Evolutionary conservation across 768 basidiomycete species (phyloP), one percentile per base, ranked within the genome.

Genomic region (Neoboletus subvelutipes): DNA sequence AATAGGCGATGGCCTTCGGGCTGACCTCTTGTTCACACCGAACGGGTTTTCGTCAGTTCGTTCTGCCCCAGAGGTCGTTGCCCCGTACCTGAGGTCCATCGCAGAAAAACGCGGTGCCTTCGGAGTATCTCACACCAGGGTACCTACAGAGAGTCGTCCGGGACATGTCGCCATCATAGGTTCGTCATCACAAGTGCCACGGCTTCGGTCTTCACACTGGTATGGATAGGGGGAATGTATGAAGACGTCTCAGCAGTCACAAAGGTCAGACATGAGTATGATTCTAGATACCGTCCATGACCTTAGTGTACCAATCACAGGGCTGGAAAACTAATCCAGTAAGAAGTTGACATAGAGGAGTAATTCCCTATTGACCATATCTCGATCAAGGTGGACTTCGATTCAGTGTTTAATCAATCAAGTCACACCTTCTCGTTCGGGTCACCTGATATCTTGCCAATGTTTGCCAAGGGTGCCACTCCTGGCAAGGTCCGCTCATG

Each of bases 91-190:
- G 24, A 81, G 88, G 48, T 82, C 83, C 13, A 85, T 93, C 51
- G 78, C 78, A 10, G 80, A 87, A 59, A 73, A 72, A 7, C 76
- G 86, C 52, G 92, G 92, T 17, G 87, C 87, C 6, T 93, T 87
- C 71, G 92, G 92, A 7, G 79, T 94, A 22, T 91, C 88, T 6
- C 92, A 94, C 70, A 94, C 92, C 1, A 80, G 84, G 29, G 92
- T 94, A 4, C 92, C 92, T 22, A 94, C 92, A 6, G 92, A 94
- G 64, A 91, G 88, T 68, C 75, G 92, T 24, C 92, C 92, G 2
- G 92, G 92, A 10, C 92, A 94, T 68, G 91, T 94, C 26, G 92
- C 92, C 22, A 82, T 94, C 52, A 92, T 94, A 58, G 92, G 88
- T 84, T 59, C 13, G 73, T 62, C 47, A 3, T 50, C 40, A 37